Base-by-base conservation (phyloP, 345 rosid species). In the Aurinia saxatilis region DNA sequence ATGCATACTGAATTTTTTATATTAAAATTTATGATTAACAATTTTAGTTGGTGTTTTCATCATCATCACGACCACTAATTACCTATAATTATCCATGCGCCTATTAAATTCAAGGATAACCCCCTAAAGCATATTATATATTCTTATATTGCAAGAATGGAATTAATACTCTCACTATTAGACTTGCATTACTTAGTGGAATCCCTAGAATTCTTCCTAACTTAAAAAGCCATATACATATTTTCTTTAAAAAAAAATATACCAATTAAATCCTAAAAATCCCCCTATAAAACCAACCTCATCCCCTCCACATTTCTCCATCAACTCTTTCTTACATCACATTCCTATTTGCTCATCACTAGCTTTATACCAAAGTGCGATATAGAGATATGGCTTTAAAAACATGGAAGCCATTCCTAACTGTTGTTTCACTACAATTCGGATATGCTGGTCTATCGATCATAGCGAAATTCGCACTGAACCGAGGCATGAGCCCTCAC, bases 401-500 rank as follows among this genome's bases (percentile, higher is more conserved):
- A 7, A 50, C 65, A 65, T 72, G 72, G 59, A 86, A 71, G 66
- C 91, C 91, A 45, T 86, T 64, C 65, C 10, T 82, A 68, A 82
- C 80, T 1, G 83, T 78, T 66, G 65, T 86, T 45, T 47, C 88
- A 16, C 35, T 84, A 57, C 96, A 86, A 61, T 78, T 84, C 40
- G 93, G 87, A 18, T 74, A 46, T 19, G 79, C 91, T 6, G 88
- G 90, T 12, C 35, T 79, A 63, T 67, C 87, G 10, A 78, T 82
- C 36, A 54, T 89, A 15, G 48, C 88, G 2, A 89, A 89, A 15
- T 68, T 68, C 8, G 77, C 77, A 8, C 30, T 88, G 10, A 60
- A 86, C 54, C 51, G 54, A 34, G 96, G 96, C 42, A 81, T 84
- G 87, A 84, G 81, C 69, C 88, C 71, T 47, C 91, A 81, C 34